Base-by-base conservation (phyloP, 768 basidiomycete genomes). In the Agaricus sinodeliciosus region DNA sequence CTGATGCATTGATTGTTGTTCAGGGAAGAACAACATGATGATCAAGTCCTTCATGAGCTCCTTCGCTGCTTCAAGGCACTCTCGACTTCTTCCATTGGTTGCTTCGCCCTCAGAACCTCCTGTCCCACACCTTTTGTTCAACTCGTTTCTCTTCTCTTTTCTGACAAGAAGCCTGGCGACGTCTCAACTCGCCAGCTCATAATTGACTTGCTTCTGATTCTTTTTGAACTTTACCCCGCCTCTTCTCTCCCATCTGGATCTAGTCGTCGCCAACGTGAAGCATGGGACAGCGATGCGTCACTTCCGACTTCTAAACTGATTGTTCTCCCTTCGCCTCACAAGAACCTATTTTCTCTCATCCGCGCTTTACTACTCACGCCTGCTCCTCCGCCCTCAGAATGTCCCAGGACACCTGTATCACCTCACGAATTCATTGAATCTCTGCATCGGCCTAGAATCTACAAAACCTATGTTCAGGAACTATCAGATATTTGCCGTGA, bases 81-180 rank as follows among this genome's bases (percentile, higher is more conserved):
- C 3, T 85, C 90, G 0, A 95, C 94, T 0, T 93, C 90, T 7
- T 77, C 86, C 43, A 85, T 90, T 34, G 95, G 95, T 12, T 94
- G 90, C 63, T 82, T 84, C 48, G 93, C 96, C 4, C 79, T 99
- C 9, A 85, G 93, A n/a, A 85, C 82, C 60, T 87, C 85, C 27
- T 87, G 87, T 54, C 94, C 94, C 0, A 83, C 86, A 0, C 96
- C 95, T 0, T 97, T 92, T 65, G 74, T 77, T 3, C 88, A 94
- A 57, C 75, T 99, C 26, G 76, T 94, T 15, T 72, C 82, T 8
- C 77, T 98, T 13, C 75, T 98, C 2, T 98, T 91, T 67, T 95
- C 94, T 3, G 95, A 98, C 73, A 98, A 98, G 74, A 96, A 94
- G 65, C 96, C 96, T 0, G 96, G 96, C 41, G 96, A 99, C 36